A percentile compares a stretch with the other conserved stretches of the same genome.
Evolutionary conservation across 768 basidiomycete genomes (phyloP).

Genomic region (Lentinula lateritia): DNA sequence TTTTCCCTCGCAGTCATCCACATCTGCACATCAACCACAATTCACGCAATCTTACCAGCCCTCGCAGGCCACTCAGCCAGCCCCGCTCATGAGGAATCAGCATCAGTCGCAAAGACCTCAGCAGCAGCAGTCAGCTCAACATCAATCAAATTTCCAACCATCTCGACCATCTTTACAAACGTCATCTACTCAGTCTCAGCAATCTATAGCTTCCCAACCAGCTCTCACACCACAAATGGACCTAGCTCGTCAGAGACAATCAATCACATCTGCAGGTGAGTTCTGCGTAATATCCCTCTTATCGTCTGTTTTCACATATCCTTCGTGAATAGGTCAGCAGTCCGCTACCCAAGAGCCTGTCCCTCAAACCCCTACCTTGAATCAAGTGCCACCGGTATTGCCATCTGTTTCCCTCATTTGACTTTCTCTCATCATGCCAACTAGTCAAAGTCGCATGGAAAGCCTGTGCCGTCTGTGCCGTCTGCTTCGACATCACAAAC

Average conservation of each 20-base stretch:
- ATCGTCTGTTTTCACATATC: background rate
- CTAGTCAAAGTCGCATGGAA: background rate
- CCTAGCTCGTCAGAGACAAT: background rate
- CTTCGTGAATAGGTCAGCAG: background rate
- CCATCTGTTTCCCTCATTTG: background rate
- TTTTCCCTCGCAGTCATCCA: background rate
- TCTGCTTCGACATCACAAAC: background rate
- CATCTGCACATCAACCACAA: background rate
- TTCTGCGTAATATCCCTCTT: background rate
- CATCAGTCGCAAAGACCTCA: background rate
- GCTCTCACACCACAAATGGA: background rate
- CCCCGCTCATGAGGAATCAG: background rate
- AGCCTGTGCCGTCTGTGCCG: background rate
- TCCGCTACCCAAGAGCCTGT: background rate
- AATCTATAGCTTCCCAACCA: background rate
- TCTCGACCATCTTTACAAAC: background rate
- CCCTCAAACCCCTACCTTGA: background rate
- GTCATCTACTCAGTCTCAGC: background rate
- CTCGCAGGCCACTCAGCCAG: background rate
- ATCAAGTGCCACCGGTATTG: background rate
- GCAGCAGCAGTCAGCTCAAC: background rate
- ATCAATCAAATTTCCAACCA: background rate
- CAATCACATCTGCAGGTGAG: background rate
- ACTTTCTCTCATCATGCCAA: background rate
- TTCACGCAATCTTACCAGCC: background rate